A percentile compares a stretch with the other conserved stretches of the same genome.
These are phyloP conservation scores for Phascolomyces articulosus DNA, from an alignment of 371 early-diverging fungal genomes.

Conservation along the genomic window DNA sequence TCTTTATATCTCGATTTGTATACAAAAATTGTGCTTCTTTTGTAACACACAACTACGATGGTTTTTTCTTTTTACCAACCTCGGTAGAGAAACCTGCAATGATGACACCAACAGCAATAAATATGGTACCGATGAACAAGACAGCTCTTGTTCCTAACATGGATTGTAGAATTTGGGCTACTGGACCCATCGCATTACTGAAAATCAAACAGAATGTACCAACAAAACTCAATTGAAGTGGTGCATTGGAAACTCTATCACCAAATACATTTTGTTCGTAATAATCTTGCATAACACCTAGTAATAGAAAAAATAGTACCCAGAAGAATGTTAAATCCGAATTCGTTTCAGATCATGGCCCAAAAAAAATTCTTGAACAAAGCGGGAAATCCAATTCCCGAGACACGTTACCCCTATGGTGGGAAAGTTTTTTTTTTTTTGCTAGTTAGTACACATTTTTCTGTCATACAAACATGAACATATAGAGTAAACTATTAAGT, in stretches of 20 bases:
- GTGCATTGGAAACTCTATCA: slow-evolving; percentile 6
- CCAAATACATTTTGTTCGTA: slow-evolving; percentile 25
- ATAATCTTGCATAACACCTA: slow-evolving; percentile 41
- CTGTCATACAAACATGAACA: not conserved
- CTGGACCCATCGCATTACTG: slow-evolving; percentile 33
- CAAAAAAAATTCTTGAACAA: not conserved
- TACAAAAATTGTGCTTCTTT: not conserved
- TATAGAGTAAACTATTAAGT: too few species aligned
- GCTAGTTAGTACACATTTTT: not conserved
- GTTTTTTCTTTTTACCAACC: slow-evolving; percentile 4
- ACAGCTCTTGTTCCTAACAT: slow-evolving; percentile 24
- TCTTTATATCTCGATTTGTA: too few species aligned
- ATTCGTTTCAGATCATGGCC: not conserved
- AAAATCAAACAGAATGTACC: slow-evolving; percentile 36
- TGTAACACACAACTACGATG: not conserved
- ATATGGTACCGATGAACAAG: slow-evolving; percentile 23
- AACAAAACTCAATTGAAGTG: slow-evolving; percentile 29
- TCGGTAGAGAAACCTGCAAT: slow-evolving; percentile 34
- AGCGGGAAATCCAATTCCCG: not conserved
- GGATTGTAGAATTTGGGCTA: slow-evolving; percentile 27
- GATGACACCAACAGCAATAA: slow-evolving; percentile 26
- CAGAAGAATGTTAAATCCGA: not conserved
- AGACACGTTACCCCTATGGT: not conserved
- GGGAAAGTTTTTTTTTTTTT: slow-evolving; percentile 2
- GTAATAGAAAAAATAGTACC: not conserved